These are phyloP conservation scores for Eragrostis nindensis DNA, from an alignment of 176 grass and related monocot species.

Conservation along the genomic window DNA sequence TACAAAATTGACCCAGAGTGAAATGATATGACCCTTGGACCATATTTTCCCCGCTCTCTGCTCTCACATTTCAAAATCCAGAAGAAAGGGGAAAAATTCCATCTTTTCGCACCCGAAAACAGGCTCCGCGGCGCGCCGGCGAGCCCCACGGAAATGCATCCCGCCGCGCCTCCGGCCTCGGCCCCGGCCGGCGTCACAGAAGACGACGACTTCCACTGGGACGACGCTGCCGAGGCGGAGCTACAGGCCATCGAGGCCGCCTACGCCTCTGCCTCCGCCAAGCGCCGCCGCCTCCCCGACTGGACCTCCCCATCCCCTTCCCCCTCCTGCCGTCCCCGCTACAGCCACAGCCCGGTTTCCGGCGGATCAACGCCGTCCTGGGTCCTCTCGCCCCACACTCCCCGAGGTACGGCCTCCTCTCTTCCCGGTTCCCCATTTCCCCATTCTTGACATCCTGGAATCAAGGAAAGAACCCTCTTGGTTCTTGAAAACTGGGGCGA, in stretches of 20 bases:
- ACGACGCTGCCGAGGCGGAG: constrained; percentile 72
- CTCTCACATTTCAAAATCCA: constrained; percentile 12
- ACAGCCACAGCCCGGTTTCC: background rate
- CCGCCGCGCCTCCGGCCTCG: background rate
- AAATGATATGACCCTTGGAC: too few species aligned
- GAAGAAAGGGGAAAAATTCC: background rate
- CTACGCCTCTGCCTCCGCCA: constrained; percentile 54
- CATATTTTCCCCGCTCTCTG: background rate
- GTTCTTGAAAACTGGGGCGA: constrained; percentile 26
- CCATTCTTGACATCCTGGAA: constrained; percentile 31
- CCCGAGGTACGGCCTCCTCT: constrained; percentile 35
- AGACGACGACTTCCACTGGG: constrained; percentile 75
- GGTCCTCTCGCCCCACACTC: constrained; percentile 42
- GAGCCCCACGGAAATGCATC: constrained; percentile 25
- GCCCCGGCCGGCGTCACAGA: background rate
- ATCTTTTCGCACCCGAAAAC: background rate
- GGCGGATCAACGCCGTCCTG: constrained; percentile 18
- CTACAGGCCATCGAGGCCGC: constrained; percentile 83
- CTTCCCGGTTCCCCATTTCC: background rate
- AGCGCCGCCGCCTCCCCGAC: constrained; percentile 65
- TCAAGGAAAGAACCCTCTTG: constrained; percentile 28
- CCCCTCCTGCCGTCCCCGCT: background rate
- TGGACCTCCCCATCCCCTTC: constrained; percentile 37
- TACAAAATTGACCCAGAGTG: too few species aligned
- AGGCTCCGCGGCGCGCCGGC: background rate